Evolutionary conservation across 805 yeast species (phyloP), one percentile per base, ranked within the genome.

Genomic region (Yarrowia sp.): DNA sequence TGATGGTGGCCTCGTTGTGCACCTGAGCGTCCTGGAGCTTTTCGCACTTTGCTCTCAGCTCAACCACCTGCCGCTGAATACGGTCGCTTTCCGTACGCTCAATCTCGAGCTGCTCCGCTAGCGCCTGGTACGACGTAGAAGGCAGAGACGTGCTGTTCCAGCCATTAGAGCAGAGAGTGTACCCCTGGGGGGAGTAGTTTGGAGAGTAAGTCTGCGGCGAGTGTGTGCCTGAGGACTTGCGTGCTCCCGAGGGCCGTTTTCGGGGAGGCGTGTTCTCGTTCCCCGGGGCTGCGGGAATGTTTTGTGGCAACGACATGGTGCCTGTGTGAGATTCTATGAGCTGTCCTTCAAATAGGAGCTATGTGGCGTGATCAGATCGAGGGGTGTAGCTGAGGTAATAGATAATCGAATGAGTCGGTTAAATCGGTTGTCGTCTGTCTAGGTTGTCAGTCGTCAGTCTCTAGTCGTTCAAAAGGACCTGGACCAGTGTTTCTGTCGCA

Each of bases 41-140:
- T 26, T 63, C 67, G 40, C 56, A 63, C 11, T 63, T 63, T 16
- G 46, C 46, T 9, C 67, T 45, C 3, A 63, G 45, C 38, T 63
- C 67, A 14, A 8, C 55, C 22, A 48, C 56, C 56, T 63, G 67
- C 5, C 67, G 55, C 40, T 63, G 67, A n/a, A 49, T 40, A 11
- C 56, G 36, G 40, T 63, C 56, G 22, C 46, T 63, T n/a, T 63
- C 67, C 11, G 67, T 63, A 3, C 67, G 45, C 40, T 63, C 67
- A 38, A 63, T 63, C 55, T 63, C 67, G 40, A 63, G 38, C 67
- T 63, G 67, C 46, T 63, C 67, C 5, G 45, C 56, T 14, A 63
- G 53, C 1, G 43, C 56, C 45, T 49, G 67, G 46, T 48, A 48
- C 9, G 67, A 63, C 32, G 56, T 59, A 52, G 65, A 59, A 7